Conservation (phyloP, 345 rosid species). For the Lepidium didymum region DNA sequence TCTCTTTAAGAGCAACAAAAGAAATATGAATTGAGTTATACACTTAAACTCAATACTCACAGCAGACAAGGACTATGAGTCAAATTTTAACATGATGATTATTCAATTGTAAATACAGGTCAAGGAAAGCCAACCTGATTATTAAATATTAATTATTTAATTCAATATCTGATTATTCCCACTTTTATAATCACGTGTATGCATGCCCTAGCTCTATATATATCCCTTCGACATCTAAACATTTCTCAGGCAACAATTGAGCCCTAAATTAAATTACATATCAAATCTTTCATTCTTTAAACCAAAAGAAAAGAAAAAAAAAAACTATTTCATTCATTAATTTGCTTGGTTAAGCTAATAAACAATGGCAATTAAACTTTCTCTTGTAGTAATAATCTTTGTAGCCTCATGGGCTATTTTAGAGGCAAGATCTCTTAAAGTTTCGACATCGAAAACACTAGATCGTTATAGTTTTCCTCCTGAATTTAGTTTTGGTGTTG, state of each 20-base stretch:
- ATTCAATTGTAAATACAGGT: not conserved
- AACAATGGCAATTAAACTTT: constrained; percentile 6
- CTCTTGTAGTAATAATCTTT: not conserved
- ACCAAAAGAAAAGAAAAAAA: too few relatives aligned
- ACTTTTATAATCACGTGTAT: not conserved
- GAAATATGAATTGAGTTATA: too few relatives aligned
- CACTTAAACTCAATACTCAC: too few relatives aligned
- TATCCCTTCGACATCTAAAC: not conserved
- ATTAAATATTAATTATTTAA: not conserved
- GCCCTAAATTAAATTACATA: not conserved
- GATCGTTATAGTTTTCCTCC: constrained; percentile 27
- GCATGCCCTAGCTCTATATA: not conserved
- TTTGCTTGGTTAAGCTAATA: not conserved
- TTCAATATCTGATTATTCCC: not conserved
- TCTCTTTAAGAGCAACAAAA: too few relatives aligned
- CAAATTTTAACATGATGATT: not conserved
- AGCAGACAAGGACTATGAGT: not conserved
- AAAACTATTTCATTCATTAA: not conserved
- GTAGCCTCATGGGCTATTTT: not conserved
- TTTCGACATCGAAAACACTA: not conserved
- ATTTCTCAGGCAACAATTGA: not conserved
- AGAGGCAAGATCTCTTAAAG: constrained; percentile 4
- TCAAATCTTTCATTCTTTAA: too few relatives aligned
- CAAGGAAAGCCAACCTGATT: not conserved
- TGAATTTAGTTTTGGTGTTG: constrained; percentile 29